Base-by-base conservation (phyloP, 2,329 filamentous ascomycete species). In the Pezicula carpinea region DNA sequence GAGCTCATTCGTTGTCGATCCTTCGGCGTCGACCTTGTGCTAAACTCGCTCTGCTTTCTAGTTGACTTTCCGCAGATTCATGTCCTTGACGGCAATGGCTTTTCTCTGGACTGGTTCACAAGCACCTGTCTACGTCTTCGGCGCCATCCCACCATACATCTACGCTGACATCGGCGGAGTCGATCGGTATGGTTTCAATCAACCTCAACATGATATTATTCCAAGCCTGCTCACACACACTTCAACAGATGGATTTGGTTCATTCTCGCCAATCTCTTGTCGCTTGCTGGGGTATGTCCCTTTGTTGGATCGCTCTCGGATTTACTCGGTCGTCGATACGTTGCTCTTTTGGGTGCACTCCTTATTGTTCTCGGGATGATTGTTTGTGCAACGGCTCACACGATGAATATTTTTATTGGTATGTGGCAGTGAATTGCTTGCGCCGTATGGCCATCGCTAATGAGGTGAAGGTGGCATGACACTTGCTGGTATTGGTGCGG, bases 261-360 rank as follows among this genome's bases (percentile, higher is more conserved):
- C 19, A 51, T 71, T 11, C 65, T 72, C 3, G 70, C 66, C 14
- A 75, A 81, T 52, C 66, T 82, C 6, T 71, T 82, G n/a, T 70
- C 75, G 3, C 71, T 76, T 40, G 77, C 77, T 3, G 75, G 73
- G 3, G 65, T 82, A 2, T 80, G 76, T 49, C 79, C 79, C 8
- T 82, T 88, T 55, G 83, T 87, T 2, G 84, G 84, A 10, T 76
- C 78, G 1, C 64, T 85, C 1, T 83, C 80, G 1, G 82, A 85
- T 66, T 65, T 85, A 6, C 66, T 84, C 41, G 81, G 82, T 44
- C 76, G 82, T 49, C 72, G 79, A 49, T 77, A 74, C 57, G 79
- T 84, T 33, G 80, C 69, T 14, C 54, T 83, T 21, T 63, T 73
- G 3, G 82, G 82, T 6, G 73, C 72, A 11, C 49, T 64, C 1